Percentiles rank a stretch among this genome's conserved stretches.
Conservation (phyloP, 169 alveolate species). For the Plasmodium berghei region DNA sequence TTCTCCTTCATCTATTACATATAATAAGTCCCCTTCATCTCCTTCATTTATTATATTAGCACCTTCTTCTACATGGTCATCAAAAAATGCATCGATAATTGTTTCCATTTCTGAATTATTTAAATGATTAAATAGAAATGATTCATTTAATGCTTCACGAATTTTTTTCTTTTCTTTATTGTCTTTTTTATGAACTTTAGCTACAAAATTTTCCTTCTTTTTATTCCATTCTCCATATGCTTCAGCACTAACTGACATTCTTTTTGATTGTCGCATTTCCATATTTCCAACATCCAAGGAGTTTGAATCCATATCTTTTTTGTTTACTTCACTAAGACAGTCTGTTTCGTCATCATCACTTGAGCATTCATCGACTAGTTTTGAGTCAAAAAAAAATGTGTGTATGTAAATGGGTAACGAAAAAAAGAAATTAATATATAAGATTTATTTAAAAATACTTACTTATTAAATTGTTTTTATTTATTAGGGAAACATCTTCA, state of each 20-base stretch:
- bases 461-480: conserved; percentile 35
- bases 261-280: conserved; percentile 4
- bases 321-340: conserved; percentile 25
- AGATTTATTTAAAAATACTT: neutral
- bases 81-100: conserved; percentile 93
- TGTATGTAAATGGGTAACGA: neutral
- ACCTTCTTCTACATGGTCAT: conserved; percentile 82
- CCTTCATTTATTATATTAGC: conserved; percentile 94
- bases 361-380: conserved; percentile 32
- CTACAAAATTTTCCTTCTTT: conserved; percentile 86
- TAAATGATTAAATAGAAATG: conserved; percentile 88
- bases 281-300: conserved; percentile 17
- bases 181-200: conserved; percentile 88
- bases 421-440: neutral
- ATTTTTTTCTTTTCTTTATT: conserved; percentile 86
- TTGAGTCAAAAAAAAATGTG: neutral
- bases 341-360: conserved; percentile 74
- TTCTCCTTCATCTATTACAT: conserved; percentile 92
- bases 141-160: conserved; percentile 81
- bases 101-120: conserved; percentile 88
- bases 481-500: neutral
- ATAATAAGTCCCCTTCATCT: conserved; percentile 96
- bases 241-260: conserved; percentile 89
- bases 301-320: conserved; percentile 37
- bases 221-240: conserved; percentile 94